phyloP scores from a whole-genome alignment of 106 monocot species.

The Dioscorea zingiberensis region DNA sequence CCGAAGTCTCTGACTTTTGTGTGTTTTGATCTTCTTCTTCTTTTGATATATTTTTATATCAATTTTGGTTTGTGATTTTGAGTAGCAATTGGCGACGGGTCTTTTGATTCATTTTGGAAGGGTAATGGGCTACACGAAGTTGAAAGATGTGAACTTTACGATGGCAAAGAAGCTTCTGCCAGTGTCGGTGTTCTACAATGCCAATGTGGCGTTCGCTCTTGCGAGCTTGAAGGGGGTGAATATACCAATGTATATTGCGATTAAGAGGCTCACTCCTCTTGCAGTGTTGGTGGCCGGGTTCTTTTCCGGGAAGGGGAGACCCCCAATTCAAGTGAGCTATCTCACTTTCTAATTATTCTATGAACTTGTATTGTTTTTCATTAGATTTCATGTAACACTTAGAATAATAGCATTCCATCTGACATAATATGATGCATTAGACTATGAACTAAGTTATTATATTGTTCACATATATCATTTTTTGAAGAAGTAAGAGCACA shows the following conservation, averaged over 20 bases:
- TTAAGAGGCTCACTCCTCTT: conserved; percentile 96
- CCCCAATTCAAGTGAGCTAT: conserved; percentile 58
- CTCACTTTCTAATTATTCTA: too few species aligned
- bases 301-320: conserved; percentile 76
- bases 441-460: too few species aligned
- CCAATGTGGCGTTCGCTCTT: conserved; percentile 95
- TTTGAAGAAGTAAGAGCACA: too few species aligned
- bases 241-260: conserved; percentile 97
- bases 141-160: conserved; percentile 38
- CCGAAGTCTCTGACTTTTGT: not conserved
- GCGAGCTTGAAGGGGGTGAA: conserved; percentile 95
- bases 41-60: not conserved
- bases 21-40: not conserved
- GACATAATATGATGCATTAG: too few species aligned
- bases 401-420: too few species aligned
- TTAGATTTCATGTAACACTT: too few species aligned
- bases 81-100: conserved; percentile 73
- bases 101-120: conserved; percentile 69
- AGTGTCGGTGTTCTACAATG: conserved; percentile 90
- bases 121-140: conserved; percentile 46
- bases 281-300: conserved; percentile 77
- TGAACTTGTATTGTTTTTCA: too few species aligned
- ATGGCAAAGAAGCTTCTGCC: conserved; percentile 95
- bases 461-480: too few species aligned
- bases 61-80: not conserved